Percentiles rank a stretch among this genome's conserved stretches.
These are phyloP conservation scores for Magnaporthiopsis incrustans DNA, from an alignment of 2,329 filamentous ascomycete genomes.

Conservation along the genomic window DNA sequence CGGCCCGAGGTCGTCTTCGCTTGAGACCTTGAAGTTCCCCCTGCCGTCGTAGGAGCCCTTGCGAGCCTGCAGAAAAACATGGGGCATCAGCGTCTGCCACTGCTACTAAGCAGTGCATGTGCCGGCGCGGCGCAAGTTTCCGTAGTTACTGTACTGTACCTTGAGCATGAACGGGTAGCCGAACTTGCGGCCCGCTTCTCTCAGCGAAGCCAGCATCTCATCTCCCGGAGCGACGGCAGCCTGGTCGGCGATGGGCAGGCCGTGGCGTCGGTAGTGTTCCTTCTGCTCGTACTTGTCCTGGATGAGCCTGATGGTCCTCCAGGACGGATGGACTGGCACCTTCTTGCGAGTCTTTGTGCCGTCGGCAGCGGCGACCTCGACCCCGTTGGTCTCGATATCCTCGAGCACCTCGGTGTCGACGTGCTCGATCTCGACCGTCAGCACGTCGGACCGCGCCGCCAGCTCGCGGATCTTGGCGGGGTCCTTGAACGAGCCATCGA, in stretches of 20 bases:
- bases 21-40: constrained; percentile 48
- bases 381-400: constrained; percentile 62
- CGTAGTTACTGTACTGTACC: constrained; percentile 12
- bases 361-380: constrained; percentile 38
- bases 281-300: constrained; percentile 95
- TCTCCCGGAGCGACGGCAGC: constrained; percentile 49
- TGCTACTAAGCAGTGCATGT: not conserved
- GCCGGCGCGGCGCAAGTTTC: too few species aligned
- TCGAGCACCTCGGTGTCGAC: constrained; percentile 85
- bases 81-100: not conserved
- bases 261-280: constrained; percentile 60
- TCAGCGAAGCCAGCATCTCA: constrained; percentile 52
- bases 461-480: constrained; percentile 69
- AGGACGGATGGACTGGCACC: constrained; percentile 68
- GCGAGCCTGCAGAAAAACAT: constrained; percentile 37
- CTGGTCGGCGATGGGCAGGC: constrained; percentile 66
- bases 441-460: constrained; percentile 66
- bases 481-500: constrained; percentile 84
- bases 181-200: constrained; percentile 53
- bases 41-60: constrained; percentile 91
- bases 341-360: constrained; percentile 33
- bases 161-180: constrained; percentile 92
- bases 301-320: constrained; percentile 78
- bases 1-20: constrained; percentile 41
- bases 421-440: constrained; percentile 94